Evolutionary conservation across 495 filamentous ascomycete genomes (phyloP).

Genomic region (Cercophora scortea): DNA sequence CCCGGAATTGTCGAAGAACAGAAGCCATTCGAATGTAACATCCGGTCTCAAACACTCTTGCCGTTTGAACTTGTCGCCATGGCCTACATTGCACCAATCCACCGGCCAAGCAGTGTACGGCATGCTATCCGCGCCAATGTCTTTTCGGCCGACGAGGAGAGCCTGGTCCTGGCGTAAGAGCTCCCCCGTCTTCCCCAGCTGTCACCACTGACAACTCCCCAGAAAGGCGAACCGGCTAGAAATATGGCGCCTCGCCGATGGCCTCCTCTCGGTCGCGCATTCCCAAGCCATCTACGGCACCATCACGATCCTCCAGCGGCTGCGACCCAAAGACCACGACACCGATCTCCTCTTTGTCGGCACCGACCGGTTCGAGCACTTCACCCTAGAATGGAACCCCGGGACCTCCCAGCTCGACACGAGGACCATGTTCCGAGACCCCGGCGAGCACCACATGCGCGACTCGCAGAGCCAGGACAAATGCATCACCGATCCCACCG

Average conservation of each 20-base stretch:
- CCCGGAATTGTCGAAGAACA: too few species aligned
- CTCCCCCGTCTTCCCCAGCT: neutral
- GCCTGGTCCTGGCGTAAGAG: constrained; percentile 78
- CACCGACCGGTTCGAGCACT: constrained; percentile 82
- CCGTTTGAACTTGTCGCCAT: constrained; percentile 37
- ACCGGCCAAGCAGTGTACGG: constrained; percentile 80
- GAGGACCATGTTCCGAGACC: constrained; percentile 56
- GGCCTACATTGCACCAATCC: constrained; percentile 93
- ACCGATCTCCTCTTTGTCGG: constrained; percentile 91
- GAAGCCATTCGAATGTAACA: constrained; percentile 13
- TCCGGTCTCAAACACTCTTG: neutral
- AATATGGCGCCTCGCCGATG: constrained; percentile 53
- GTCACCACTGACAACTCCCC: neutral
- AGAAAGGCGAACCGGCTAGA: constrained; percentile 93
- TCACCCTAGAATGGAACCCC: constrained; percentile 77
- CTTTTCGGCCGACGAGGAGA: constrained; percentile 63
- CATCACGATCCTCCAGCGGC: constrained; percentile 75
- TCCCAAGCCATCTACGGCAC: constrained; percentile 70
- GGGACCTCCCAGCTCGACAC: constrained; percentile 55
- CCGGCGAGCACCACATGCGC: constrained; percentile 70
- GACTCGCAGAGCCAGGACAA: constrained; percentile 68
- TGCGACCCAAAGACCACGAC: constrained; percentile 62
- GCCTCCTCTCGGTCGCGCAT: constrained; percentile 39
- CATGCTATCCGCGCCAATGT: constrained; percentile 78
- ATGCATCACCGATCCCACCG: constrained; percentile 75